Conservation (phyloP, 2,329 filamentous ascomycete genomes). For the Colletotrichum chrysophilum region DNA sequence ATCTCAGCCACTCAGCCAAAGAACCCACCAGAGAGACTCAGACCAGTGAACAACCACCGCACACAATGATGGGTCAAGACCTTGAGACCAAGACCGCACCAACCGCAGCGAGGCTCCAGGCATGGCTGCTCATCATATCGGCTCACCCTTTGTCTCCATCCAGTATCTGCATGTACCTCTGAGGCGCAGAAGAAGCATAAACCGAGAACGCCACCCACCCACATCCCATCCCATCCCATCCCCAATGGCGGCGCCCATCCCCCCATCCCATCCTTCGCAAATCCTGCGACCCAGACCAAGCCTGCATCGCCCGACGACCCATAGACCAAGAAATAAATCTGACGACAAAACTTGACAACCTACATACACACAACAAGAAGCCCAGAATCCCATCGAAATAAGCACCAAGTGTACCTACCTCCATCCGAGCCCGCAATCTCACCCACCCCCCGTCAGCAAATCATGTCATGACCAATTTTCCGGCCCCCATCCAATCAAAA, state of each 20-base stretch:
- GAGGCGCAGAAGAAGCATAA: not conserved
- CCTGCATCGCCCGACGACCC: not conserved
- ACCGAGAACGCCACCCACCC: not conserved
- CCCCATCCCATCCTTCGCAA: not conserved
- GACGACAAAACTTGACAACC: not conserved
- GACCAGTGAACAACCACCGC: not conserved
- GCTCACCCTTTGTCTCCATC: not conserved
- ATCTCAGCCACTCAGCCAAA: not conserved
- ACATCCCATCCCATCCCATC: not conserved
- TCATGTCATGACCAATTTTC: not conserved
- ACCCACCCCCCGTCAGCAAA: not conserved
- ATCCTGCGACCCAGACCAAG: not conserved
- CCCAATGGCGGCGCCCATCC: too few relatives aligned
- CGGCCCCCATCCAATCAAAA: conserved; percentile 1
- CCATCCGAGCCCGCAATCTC: not conserved
- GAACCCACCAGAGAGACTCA: not conserved
- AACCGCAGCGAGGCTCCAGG: not conserved
- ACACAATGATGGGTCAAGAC: not conserved
- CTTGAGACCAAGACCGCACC: not conserved
- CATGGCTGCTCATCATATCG: not conserved
- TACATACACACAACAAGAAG: not conserved
- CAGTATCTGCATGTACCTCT: not conserved
- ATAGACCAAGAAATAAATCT: not conserved
- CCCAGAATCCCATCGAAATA: not conserved
- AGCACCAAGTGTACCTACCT: not conserved